A percentile compares a stretch with the other conserved stretches of the same genome.
phyloP scores from a whole-genome alignment of 2,329 filamentous ascomycete species.

The Helotiales sp. region DNA sequence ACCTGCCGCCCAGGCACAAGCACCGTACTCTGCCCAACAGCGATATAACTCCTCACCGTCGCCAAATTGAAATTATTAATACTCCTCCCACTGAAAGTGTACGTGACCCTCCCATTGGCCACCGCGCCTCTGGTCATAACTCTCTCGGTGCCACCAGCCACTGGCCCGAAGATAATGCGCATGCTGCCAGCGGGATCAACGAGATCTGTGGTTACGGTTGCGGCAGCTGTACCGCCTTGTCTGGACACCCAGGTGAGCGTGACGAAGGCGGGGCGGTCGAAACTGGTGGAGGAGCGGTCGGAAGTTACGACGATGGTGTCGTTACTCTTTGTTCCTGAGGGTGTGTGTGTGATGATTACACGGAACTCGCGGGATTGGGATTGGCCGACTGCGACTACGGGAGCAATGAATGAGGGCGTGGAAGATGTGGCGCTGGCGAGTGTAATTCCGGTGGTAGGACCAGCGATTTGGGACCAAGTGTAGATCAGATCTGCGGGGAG shows the following conservation, averaged over 20 bases:
- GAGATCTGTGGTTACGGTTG: not conserved
- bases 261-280: constrained; percentile 3
- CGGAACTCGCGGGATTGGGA: constrained; percentile 1
- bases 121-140: constrained; percentile 5
- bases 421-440: not conserved
- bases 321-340: constrained; percentile 6
- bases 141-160: not conserved
- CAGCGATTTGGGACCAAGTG: constrained; percentile 3
- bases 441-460: not conserved
- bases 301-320: constrained; percentile 4
- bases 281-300: not conserved
- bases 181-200: not conserved
- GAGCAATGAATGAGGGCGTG: constrained; percentile 2
- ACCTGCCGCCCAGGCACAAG: constrained; percentile 6
- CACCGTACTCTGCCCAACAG: not conserved
- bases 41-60: constrained; percentile 11
- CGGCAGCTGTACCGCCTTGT: constrained; percentile 4
- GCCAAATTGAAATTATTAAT: not conserved
- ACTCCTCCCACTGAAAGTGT: constrained; percentile 5
- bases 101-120: not conserved
- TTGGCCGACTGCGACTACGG: not conserved
- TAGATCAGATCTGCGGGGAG: not conserved
- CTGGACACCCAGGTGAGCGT: not conserved
- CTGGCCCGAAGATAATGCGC: constrained; percentile 12
- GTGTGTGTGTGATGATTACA: constrained; percentile 6